phyloP scores from a whole-genome alignment of 176 grass and related monocot genomes.

The Aechmea fasciata region DNA sequence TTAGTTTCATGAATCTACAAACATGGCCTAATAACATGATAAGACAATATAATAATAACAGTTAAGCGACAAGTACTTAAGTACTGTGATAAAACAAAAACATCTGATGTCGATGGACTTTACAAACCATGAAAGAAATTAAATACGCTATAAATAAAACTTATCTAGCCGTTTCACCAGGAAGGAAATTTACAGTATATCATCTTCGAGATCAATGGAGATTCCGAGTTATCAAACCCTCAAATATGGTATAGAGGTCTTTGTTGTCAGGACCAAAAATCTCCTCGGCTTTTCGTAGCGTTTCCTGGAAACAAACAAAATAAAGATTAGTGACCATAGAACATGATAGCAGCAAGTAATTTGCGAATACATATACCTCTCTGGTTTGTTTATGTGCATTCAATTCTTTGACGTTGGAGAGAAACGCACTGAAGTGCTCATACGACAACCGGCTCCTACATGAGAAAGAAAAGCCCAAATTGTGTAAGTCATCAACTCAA shows the following conservation, averaged over 20 bases:
- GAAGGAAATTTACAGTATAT: background rate
- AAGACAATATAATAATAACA: background rate
- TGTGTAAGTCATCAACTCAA: background rate
- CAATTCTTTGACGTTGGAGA: constrained; percentile 93
- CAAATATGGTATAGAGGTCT: constrained; percentile 83
- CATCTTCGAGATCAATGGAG: constrained; percentile 24
- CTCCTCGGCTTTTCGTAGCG: constrained; percentile 75
- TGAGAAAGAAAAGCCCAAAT: constrained; percentile 8
- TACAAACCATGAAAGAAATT: constrained; percentile 10
- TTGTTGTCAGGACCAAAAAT: constrained; percentile 86
- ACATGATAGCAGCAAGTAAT: background rate
- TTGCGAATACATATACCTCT: constrained; percentile 50
- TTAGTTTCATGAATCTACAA: constrained; percentile 11
- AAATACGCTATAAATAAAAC: constrained; percentile 19
- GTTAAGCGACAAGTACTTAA: constrained; percentile 18
- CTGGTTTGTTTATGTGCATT: constrained; percentile 81
- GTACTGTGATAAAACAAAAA: constrained; percentile 9
- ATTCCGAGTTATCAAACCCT: constrained; percentile 79
- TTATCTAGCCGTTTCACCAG: constrained; percentile 1
- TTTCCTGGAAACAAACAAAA: constrained; percentile 51
- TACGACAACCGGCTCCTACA: constrained; percentile 88
- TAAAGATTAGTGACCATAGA: background rate
- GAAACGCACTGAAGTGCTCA: constrained; percentile 93
- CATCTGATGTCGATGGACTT: background rate
- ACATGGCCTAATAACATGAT: background rate